Evolutionary conservation across 495 filamentous ascomycete species (phyloP).

Genomic region (Sporormia fimetaria): DNA sequence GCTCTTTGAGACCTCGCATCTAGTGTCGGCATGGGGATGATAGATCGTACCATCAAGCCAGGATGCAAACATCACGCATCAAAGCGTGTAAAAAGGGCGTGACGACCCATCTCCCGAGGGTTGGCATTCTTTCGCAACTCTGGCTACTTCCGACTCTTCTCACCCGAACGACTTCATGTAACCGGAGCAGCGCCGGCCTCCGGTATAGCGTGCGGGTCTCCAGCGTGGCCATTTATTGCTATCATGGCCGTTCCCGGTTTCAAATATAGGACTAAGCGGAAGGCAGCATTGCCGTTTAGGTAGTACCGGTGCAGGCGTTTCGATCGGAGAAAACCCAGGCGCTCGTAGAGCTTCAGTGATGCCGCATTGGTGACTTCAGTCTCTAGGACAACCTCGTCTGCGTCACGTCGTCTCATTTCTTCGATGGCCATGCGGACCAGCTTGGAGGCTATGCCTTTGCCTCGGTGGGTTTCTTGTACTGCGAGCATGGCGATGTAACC

Average conservation of each 20-base stretch:
- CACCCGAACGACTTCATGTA: too few species aligned
- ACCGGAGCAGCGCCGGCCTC: too few species aligned
- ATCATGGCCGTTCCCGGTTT: conserved; percentile 44
- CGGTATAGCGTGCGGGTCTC: too few species aligned
- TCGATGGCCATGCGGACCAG: conserved; percentile 86
- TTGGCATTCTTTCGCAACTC: too few species aligned
- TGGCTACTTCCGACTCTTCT: too few species aligned
- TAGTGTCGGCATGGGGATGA: too few species aligned
- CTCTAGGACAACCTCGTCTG: conserved; percentile 93
- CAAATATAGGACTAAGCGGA: conserved; percentile 72
- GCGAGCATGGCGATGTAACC: conserved; percentile 99
- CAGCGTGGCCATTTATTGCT: too few species aligned
- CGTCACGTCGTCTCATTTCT: conserved; percentile 70
- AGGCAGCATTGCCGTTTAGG: conserved; percentile 90
- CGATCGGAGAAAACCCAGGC: conserved; percentile 81
- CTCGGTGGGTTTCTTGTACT: conserved; percentile 63
- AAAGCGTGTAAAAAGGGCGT: too few species aligned
- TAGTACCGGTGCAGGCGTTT: conserved; percentile 96
- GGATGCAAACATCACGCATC: too few species aligned
- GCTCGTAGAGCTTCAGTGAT: conserved; percentile 86
- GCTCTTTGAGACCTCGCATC: too few species aligned
- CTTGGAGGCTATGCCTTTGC: conserved; percentile 80
- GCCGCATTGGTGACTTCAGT: conserved; percentile 92
- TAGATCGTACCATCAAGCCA: too few species aligned
- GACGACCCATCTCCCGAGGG: too few species aligned